Conservation (phyloP, 495 filamentous ascomycete genomes). For the Emericellopsis terricola region DNA sequence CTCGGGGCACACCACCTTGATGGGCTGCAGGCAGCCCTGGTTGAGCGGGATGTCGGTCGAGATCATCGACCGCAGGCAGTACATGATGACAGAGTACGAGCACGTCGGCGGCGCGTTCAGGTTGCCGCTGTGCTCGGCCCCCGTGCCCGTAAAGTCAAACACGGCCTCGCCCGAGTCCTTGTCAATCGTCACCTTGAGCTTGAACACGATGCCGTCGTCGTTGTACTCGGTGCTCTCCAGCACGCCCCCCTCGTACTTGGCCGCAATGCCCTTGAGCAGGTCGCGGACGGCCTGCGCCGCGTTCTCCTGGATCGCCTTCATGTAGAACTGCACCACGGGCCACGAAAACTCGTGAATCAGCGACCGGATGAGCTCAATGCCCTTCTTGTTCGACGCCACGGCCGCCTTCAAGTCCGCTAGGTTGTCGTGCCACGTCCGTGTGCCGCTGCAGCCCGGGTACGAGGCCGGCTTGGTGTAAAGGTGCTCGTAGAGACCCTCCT, state of each 20-base stretch:
- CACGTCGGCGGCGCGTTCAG: slow-evolving; percentile 90
- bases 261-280: slow-evolving; percentile 59
- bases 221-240: slow-evolving; percentile 68
- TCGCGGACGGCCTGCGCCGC: slow-evolving; percentile 71
- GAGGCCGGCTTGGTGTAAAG: slow-evolving; percentile 69
- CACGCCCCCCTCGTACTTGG: slow-evolving; percentile 56
- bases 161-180: slow-evolving; percentile 63
- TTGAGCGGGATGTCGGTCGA: slow-evolving; percentile 88
- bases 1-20: slow-evolving; percentile 68
- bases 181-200: slow-evolving; percentile 67
- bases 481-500: slow-evolving; percentile 66
- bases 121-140: slow-evolving; percentile 82
- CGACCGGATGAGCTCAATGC: slow-evolving; percentile 70
- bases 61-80: slow-evolving; percentile 84
- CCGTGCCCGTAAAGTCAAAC: slow-evolving; percentile 85
- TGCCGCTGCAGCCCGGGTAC: slow-evolving; percentile 75
- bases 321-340: slow-evolving; percentile 85
- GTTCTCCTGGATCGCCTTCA: slow-evolving; percentile 83
- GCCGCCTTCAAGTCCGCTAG: slow-evolving; percentile 92
- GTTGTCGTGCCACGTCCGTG: slow-evolving; percentile 80
- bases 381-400: slow-evolving; percentile 88
- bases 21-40: slow-evolving; percentile 82
- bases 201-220: slow-evolving; percentile 84
- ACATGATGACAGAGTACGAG: slow-evolving; percentile 90
- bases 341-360: slow-evolving; percentile 83